A percentile compares a stretch with the other conserved stretches of the same genome.
These are phyloP conservation scores for Ustilago cynodontis DNA, from an alignment of 1,284 basidiomycete species.

Conservation along the genomic window DNA sequence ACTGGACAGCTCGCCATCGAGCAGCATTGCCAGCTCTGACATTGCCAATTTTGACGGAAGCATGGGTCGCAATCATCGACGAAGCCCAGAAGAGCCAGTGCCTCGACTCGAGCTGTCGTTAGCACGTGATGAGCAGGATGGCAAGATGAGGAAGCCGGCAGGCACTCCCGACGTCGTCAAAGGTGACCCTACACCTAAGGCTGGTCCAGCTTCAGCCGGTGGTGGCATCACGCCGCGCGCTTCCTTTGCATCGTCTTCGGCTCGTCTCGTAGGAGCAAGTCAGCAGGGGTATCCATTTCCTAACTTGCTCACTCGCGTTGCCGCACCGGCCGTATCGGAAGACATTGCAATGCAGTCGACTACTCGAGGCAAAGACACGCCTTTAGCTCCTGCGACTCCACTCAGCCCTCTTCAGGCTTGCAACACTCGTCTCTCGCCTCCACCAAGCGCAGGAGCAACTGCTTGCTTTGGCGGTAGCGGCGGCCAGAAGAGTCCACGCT, in stretches of 20 bases:
- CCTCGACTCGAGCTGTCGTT: conserved; percentile 16
- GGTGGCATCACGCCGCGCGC: conserved; percentile 29
- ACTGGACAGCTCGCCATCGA: conserved; percentile 33
- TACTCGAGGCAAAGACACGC: background rate
- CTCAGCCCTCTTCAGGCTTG: conserved; percentile 29
- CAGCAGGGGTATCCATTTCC: conserved; percentile 35
- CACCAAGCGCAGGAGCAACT: background rate
- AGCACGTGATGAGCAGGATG: background rate
- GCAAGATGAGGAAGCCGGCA: background rate
- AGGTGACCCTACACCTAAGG: conserved; percentile 41
- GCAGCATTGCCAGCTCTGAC: conserved; percentile 42
- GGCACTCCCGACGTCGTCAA: conserved; percentile 15
- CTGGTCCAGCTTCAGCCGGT: conserved; percentile 1
- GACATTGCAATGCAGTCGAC: background rate
- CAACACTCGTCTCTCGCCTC: conserved; percentile 3
- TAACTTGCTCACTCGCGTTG: conserved; percentile 17
- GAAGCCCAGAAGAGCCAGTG: conserved; percentile 12
- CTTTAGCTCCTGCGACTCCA: conserved; percentile 22
- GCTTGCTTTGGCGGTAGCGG: background rate
- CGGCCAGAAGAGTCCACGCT: conserved; percentile 14
- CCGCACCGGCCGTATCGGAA: background rate
- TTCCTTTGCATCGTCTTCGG: conserved; percentile 13
- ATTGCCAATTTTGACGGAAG: background rate
- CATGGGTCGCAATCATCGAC: background rate
- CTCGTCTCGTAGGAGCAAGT: background rate